Percentiles rank a stretch among this genome's conserved stretches.
Evolutionary conservation across 352 stramenopile genomes (phyloP).

Genomic region (Globisporangium recalcitrans): DNA sequence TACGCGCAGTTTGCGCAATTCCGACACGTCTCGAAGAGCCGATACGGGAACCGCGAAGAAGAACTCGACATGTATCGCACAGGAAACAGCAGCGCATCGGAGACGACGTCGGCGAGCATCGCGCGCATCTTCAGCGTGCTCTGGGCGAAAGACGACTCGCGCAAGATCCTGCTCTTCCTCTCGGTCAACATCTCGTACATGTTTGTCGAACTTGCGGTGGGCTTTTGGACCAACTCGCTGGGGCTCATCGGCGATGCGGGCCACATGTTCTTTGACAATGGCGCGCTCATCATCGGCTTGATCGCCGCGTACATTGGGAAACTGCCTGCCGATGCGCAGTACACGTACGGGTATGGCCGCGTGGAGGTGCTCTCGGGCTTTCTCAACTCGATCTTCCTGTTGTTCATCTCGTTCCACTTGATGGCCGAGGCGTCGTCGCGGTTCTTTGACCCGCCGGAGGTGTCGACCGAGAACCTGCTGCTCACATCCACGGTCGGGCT

Average conservation of each 20-base stretch:
- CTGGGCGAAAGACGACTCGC: conserved; percentile 54
- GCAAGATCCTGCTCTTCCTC: conserved; percentile 79
- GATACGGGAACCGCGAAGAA: conserved; percentile 19
- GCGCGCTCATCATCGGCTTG: conserved; percentile 79
- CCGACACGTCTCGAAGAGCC: conserved; percentile 15
- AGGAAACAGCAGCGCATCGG: neutral
- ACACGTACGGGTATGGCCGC: conserved; percentile 84
- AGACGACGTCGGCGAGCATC: conserved; percentile 2
- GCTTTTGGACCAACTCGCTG: conserved; percentile 81
- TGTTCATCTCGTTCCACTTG: conserved; percentile 82
- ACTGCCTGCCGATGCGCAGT: conserved; percentile 59
- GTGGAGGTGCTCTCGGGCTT: conserved; percentile 86
- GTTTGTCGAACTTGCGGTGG: conserved; percentile 82
- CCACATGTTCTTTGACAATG: conserved; percentile 89
- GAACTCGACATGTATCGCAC: conserved; percentile 46
- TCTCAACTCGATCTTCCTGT: conserved; percentile 79
- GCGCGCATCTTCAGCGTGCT: conserved; percentile 36
- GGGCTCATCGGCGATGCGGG: conserved; percentile 83
- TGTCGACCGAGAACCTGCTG: conserved; percentile 81
- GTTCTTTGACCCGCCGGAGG: conserved; percentile 68
- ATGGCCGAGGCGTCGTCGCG: conserved; percentile 72
- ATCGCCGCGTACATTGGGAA: conserved; percentile 79
- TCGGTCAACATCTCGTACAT: conserved; percentile 83
- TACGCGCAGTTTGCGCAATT: conserved; percentile 39
- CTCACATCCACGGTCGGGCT: conserved; percentile 80